Base-by-base conservation (phyloP, 495 filamentous ascomycete genomes). In the Physcia stellaris region DNA sequence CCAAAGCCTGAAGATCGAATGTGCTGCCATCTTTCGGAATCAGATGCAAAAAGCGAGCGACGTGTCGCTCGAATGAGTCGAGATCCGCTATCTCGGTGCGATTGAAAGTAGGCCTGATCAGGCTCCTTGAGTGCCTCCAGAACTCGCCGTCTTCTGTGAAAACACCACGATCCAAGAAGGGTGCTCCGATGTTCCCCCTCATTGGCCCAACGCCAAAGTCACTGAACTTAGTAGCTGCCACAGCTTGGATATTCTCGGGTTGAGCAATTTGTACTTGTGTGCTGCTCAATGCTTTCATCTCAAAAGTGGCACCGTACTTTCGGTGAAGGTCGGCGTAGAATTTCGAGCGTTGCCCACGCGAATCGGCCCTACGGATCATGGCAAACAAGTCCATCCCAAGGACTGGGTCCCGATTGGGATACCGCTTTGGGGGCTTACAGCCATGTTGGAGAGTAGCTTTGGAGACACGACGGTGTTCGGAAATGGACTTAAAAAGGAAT, bases 211-310 rank as follows among this genome's bases (percentile, higher is more conserved):
- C 46, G 22, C 56, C 58, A 44, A 75, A 76, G 42, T 73, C 71
- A 13, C 65, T 59, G 48, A 83, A 85, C 48, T 83, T 72, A 1
- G 69, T 72, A 1, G 79, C 75, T 3, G 86, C 61, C 20, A 86
- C 59, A 10, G 79, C 71, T 55, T 84, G 75, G 52, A 86, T 70
- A 54, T 83, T 86, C 52, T 64, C 63, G 0, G 73, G 68, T 42
- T 81, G 30, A 13, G 16, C 4, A 13, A 17, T 21, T 21, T 48
- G 13, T 13, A 45, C 33, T 2, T n/a, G 21, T 18, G 17, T 18
- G 24, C 21, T 18, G n/a, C 52, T 47, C 1, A 65, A 44, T 2
- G 59, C 39, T 1, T 18, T 39, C 26, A 58, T 55, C 4, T 40
- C 37, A 43, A 58, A 66, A 17, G 61, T 68, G 13, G 42, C 54